Base-by-base conservation (phyloP, 345 rosid species). In the Populus euphratica region DNA sequence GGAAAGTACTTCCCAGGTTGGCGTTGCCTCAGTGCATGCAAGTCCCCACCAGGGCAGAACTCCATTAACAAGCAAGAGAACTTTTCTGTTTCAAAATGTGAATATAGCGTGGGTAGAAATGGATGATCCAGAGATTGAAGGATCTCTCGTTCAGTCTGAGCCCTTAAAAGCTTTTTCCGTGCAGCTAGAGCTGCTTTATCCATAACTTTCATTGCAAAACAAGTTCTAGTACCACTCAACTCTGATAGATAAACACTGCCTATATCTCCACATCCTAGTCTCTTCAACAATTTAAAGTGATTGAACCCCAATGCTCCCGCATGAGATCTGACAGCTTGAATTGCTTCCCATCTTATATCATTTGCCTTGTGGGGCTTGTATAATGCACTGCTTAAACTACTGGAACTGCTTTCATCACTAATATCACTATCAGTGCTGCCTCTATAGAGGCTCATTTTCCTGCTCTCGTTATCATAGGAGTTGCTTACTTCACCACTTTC, bases 11-110 rank as follows among this genome's bases (percentile, higher is more conserved):
- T 93, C 49, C 97, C 98, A 5, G 90, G 97, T 83, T 91, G 98
- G 73, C 87, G 90, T 81, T 93, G 98, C 82, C 93, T 72, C 73
- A 93, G 92, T 35, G 92, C 86, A 82, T 93, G 92, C 79, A 95
- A 79, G 80, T 93, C 98, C 68, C 99, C 98, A 0, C 97, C 98
- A n/a, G 99, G 98, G 80, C 99, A 95, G 77, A 90, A 93, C 89
- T 95, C 99, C 97, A 94, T 93, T n/a, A 94, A 88, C 83, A 94
- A 84, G 85, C 97, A 93, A 27, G 97, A 83, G 79, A 83, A 85
- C 80, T 87, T 91, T 72, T 89, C 89, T 0, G 99, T 91, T 86
- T 95, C 97, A 79, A 95, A 95, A 77, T 93, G 97, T 0, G 94
- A 29, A 47, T 95, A 95, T 64, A 95, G 87, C 4, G 98, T 89